phyloP scores from a whole-genome alignment of 2,329 filamentous ascomycete genomes.

The Ilyonectria destructans region DNA sequence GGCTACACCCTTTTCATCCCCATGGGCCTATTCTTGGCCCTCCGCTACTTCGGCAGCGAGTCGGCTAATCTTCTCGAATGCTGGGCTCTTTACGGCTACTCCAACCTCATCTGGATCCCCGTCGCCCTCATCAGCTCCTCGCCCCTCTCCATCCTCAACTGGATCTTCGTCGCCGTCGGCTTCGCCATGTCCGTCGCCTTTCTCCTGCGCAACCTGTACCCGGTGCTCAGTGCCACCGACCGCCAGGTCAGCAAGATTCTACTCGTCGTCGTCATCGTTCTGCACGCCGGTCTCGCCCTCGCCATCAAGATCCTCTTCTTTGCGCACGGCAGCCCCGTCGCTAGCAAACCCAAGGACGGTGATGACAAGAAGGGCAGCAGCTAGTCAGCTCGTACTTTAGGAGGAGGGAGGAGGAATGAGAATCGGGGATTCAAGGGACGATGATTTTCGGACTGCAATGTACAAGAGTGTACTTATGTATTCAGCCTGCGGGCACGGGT shows the following conservation, averaged over 20 bases:
- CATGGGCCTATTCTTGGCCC: constrained; percentile 85
- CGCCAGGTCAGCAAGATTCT: constrained; percentile 91
- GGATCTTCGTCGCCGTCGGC: constrained; percentile 90
- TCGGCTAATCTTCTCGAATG: constrained; percentile 95
- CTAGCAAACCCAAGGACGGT: constrained; percentile 57
- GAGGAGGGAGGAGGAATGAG: constrained; percentile 3
- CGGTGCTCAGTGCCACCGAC: constrained; percentile 93
- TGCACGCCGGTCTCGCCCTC: constrained; percentile 92
- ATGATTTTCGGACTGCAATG: constrained; percentile 18
- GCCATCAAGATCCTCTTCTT: constrained; percentile 99
- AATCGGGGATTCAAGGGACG: constrained; percentile 20
- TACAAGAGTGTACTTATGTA: constrained; percentile 23
- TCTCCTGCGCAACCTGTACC: constrained; percentile 88
- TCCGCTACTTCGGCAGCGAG: constrained; percentile 97
- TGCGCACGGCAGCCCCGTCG: constrained; percentile 77
- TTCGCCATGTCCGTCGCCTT: constrained; percentile 89
- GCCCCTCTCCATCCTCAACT: constrained; percentile 89
- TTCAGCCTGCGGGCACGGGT: constrained; percentile 39
- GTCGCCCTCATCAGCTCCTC: constrained; percentile 95
- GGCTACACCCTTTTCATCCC: constrained; percentile 94
- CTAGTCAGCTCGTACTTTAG: constrained; percentile 39
- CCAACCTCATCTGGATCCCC: constrained; percentile 97
- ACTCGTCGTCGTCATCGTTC: constrained; percentile 84
- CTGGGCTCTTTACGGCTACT: constrained; percentile 95
- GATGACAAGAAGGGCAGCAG: constrained; percentile 41